Evolutionary conservation across 163 green algal genomes (phyloP).

Genomic region (Trebouxiophyceae sp.): DNA sequence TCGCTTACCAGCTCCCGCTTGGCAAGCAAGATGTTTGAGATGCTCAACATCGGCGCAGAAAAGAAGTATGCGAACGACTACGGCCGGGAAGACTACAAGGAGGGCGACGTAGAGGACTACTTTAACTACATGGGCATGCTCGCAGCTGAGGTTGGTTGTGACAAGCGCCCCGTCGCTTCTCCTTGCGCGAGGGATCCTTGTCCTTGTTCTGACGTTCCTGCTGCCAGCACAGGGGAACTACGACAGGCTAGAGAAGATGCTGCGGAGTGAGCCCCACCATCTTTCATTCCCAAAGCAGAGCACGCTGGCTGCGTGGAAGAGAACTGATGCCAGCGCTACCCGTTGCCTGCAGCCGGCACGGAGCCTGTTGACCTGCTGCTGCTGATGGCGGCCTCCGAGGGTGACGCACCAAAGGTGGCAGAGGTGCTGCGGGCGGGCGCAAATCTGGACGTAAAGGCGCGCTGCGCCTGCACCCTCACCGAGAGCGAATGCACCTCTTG

Average conservation of each 20-base stretch:
- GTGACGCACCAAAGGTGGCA: slow-evolving; percentile 76
- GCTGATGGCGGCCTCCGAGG: slow-evolving; percentile 66
- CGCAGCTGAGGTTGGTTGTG: slow-evolving; percentile 66
- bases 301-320: not conserved
- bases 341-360: slow-evolving; percentile 39
- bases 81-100: slow-evolving; percentile 40
- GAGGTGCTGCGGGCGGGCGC: slow-evolving; percentile 79
- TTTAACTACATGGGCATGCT: slow-evolving; percentile 95
- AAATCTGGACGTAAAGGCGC: slow-evolving; percentile 31
- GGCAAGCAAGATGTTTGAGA: no score
- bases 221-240: not conserved
- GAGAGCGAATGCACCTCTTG: not conserved
- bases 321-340: no score
- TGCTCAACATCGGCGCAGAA: no score
- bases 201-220: not conserved
- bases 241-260: slow-evolving; percentile 1
- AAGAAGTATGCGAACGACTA: not conserved
- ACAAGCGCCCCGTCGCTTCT: not conserved
- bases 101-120: slow-evolving; percentile 78
- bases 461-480: not conserved
- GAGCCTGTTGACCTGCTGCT: slow-evolving; percentile 79
- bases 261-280: not conserved
- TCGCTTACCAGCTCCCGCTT: no score
- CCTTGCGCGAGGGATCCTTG: not conserved
- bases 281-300: not conserved